A percentile compares a stretch with the other conserved stretches of the same genome.
These are phyloP conservation scores for Discostella pseudostelligera DNA, from an alignment of 108 stramenopile genomes.

Conservation along the genomic window DNA sequence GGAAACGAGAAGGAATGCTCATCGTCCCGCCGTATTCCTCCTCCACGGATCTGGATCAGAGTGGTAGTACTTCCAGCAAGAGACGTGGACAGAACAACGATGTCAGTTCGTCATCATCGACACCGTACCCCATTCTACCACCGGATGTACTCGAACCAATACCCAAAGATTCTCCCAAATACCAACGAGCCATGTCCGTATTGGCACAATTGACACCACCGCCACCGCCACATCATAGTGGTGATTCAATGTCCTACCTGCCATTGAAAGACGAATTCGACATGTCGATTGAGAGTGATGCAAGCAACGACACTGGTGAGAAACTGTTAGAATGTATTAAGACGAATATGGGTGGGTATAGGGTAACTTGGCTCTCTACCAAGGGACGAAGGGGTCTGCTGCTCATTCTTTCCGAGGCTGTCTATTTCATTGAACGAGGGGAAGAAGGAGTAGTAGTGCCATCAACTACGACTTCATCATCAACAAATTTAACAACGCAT, in stretches of 20 bases:
- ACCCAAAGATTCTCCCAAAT: conserved; percentile 31
- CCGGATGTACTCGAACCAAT: conserved; percentile 37
- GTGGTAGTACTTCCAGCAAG: neutral
- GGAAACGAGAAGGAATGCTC: conserved; percentile 25
- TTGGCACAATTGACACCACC: conserved; percentile 39
- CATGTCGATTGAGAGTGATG: conserved; percentile 16
- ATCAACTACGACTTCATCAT: neutral
- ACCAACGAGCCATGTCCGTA: conserved; percentile 35
- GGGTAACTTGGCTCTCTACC: conserved; percentile 49
- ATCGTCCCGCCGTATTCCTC: conserved; percentile 39
- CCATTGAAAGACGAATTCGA: conserved; percentile 31
- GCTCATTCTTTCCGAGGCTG: conserved; percentile 47
- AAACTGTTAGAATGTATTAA: conserved; percentile 26
- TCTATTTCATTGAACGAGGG: conserved; percentile 46
- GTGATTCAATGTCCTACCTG: conserved; percentile 7
- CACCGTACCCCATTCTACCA: conserved; percentile 10
- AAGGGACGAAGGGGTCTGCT: conserved; percentile 46
- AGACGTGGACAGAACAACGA: neutral
- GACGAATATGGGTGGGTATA: conserved; percentile 24
- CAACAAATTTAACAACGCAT: neutral
- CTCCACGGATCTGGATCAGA: neutral
- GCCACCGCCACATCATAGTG: conserved; percentile 1
- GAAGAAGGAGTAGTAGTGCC: neutral
- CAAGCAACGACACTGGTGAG: neutral
- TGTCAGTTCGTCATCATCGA: neutral